Conservation (phyloP, 1,139 yeast genomes). For the Debaryomyces singareniensis region DNA sequence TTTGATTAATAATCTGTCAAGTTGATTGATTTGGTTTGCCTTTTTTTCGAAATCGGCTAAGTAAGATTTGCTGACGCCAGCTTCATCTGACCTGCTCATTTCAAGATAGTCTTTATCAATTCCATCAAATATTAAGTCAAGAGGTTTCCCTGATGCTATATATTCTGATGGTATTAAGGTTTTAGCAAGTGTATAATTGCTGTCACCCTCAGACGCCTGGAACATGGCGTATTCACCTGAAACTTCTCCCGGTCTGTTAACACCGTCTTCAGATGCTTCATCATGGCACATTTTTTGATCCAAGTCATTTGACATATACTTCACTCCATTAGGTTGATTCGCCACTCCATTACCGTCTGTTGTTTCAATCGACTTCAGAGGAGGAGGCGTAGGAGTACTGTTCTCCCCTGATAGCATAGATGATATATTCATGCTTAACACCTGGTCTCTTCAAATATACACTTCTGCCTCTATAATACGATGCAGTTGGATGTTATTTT, state of each 20-base stretch:
- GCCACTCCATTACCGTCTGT: background rate
- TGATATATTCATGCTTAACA: conserved; percentile 32
- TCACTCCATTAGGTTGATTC: conserved; percentile 1
- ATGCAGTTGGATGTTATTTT: too few relatives aligned
- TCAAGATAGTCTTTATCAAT: too few relatives aligned
- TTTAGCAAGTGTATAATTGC: background rate
- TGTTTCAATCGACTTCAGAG: conserved; percentile 2
- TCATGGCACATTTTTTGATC: background rate
- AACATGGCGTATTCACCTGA: background rate
- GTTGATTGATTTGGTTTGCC: conserved; percentile 19
- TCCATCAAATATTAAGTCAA: background rate
- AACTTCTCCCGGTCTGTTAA: background rate
- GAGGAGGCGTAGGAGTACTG: conserved; percentile 9
- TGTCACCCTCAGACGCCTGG: background rate
- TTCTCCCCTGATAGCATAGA: conserved; percentile 33
- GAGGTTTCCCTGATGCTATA: background rate
- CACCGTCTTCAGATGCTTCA: background rate
- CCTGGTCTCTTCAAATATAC: too few relatives aligned
- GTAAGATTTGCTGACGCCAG: conserved; percentile 4
- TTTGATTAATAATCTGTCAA: conserved; percentile 23
- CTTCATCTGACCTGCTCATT: conserved; percentile 4
- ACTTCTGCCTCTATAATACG: too few relatives aligned
- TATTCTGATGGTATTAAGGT: background rate
- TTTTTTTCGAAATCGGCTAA: conserved; percentile 18
- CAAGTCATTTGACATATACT: conserved; percentile 1